Evolutionary conservation across 192 early-diverging fungal species (phyloP), one percentile per base, ranked within the genome.

Genomic region (Rhizoclosmatium globosum): DNA sequence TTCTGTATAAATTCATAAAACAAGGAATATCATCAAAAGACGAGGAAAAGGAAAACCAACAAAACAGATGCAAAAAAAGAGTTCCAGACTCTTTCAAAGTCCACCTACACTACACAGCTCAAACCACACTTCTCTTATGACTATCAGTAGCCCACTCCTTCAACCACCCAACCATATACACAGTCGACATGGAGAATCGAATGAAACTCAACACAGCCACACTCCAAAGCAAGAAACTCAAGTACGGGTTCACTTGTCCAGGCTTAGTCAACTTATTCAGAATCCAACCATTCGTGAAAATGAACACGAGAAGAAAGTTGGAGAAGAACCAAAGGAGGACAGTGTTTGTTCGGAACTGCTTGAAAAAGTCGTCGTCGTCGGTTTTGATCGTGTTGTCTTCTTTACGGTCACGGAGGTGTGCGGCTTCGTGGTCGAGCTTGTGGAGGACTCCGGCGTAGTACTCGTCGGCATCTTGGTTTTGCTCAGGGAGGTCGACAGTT

Each of bases 401-500:
- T 89, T 90, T 80, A 91, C 93, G 23, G 88, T 85, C 59, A 17
- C 71, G 57, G 72, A 81, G 17, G 50, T 72, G 56, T 64, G 71
- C 71, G 21, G 71, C 44, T 45, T 81, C 81, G 46, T 84, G 70
- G 69, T 85, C 83, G 71, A 97, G 85, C 53, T 91, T 89, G 46
- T 83, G 64, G 70, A 91, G 83, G 61, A 90, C 87, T 38, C 87
- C 81, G 9, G 93, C 91, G 81, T 95, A 98, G 64, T 65, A 65
- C 39, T 65, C 64, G 38, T 65, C 64, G 13, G 64, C 64, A 38
- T 65, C 64, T 31, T 65, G 64, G 39, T 91, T 85, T 38, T 90
- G 90, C 15, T 87, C 82, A 2, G 95, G 93, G 3, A 96, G 85
- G 38, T 90, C 83, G 21, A 97, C 87, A 57, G 92, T 89, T 0